These are phyloP conservation scores for Maudiozyma barnettii DNA, from an alignment of 805 yeast genomes.

Conservation along the genomic window DNA sequence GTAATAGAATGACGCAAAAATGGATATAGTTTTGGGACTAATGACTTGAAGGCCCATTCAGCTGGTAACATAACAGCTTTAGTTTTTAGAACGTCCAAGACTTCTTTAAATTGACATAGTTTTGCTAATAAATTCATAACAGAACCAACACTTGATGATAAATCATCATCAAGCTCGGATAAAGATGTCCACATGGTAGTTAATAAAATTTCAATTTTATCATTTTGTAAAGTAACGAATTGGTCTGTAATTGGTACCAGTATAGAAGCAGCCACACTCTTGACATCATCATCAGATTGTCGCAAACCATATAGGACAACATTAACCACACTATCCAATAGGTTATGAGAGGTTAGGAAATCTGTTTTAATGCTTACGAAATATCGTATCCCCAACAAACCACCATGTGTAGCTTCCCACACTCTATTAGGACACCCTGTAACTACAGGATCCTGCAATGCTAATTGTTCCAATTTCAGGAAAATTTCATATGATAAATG, in stretches of 20 bases:
- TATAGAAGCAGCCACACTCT: conserved; percentile 92
- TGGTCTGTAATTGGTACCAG: conserved; percentile 83
- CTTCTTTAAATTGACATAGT: conserved; percentile 72
- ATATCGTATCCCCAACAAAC: conserved; percentile 85
- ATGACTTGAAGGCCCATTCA: conserved; percentile 51
- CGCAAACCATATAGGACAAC: conserved; percentile 84
- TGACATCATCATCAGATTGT: conserved; percentile 85
- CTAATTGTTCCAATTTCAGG: conserved; percentile 53
- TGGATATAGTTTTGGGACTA: conserved; percentile 89
- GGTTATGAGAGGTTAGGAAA: conserved; percentile 46
- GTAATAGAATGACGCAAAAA: conserved; percentile 89
- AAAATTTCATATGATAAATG: conserved; percentile 54
- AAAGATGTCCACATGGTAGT: conserved; percentile 87
- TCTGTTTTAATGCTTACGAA: conserved; percentile 84
- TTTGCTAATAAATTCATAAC: conserved; percentile 90
- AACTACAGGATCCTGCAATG: conserved; percentile 45
- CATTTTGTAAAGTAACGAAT: conserved; percentile 57
- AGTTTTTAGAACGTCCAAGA: conserved; percentile 58
- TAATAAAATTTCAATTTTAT: conserved; percentile 37
- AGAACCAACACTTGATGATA: conserved; percentile 90
- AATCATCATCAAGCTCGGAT: conserved; percentile 77
- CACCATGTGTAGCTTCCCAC: conserved; percentile 99
- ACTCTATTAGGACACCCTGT: conserved; percentile 39
- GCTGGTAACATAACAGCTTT: conserved; percentile 42
- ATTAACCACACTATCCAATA: conserved; percentile 61